Percentiles rank a stretch among this genome's conserved stretches.
These are phyloP conservation scores for Neurospora tetraspora DNA, from an alignment of 495 filamentous ascomycete species.

Conservation along the genomic window DNA sequence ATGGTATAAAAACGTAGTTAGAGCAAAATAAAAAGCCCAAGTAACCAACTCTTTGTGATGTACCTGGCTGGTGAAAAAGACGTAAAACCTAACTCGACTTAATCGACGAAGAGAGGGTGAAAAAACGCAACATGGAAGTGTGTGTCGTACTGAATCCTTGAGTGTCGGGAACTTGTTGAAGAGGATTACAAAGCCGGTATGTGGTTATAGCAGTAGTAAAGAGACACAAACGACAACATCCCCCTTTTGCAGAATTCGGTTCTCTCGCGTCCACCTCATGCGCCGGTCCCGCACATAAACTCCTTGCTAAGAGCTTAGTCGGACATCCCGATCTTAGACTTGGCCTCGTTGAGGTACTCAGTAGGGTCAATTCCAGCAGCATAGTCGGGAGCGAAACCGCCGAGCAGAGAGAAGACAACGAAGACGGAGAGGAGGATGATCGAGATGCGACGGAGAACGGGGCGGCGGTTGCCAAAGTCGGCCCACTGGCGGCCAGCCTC, in stretches of 20 bases:
- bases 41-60: background rate
- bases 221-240: background rate
- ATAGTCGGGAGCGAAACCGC: slow-evolving; percentile 38
- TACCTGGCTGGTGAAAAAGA: background rate
- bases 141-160: background rate
- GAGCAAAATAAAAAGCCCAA: background rate
- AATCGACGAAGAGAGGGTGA: background rate
- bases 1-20: background rate
- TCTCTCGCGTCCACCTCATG: background rate
- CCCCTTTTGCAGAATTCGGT: background rate
- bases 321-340: slow-evolving; percentile 36
- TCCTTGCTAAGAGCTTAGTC: slow-evolving; percentile 10
- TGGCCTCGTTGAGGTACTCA: slow-evolving; percentile 34
- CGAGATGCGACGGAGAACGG: slow-evolving; percentile 65
- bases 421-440: slow-evolving; percentile 50
- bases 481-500: slow-evolving; percentile 68
- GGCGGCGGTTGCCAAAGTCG: slow-evolving; percentile 69
- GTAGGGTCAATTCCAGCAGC: slow-evolving; percentile 37
- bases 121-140: background rate
- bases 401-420: slow-evolving; percentile 58
- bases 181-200: background rate
- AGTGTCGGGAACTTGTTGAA: background rate
- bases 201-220: background rate
- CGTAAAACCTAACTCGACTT: background rate
- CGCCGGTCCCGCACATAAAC: background rate